A percentile compares a stretch with the other conserved stretches of the same genome.
Conservation (phyloP, 139 green algal species). For the Ettlia oleoabundans region DNA sequence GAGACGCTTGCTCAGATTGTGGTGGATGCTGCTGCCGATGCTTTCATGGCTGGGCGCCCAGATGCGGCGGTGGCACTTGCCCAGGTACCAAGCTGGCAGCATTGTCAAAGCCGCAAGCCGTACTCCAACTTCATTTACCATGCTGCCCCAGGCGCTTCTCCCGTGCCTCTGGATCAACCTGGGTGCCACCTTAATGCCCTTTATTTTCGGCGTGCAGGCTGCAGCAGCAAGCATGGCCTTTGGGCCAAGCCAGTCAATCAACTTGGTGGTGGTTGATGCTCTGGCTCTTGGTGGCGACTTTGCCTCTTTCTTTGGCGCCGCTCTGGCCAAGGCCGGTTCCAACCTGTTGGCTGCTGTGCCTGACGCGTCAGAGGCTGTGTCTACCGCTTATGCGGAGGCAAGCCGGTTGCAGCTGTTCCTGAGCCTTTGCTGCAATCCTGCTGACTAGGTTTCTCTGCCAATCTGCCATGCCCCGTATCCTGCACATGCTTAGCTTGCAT, state of each 20-base stretch:
- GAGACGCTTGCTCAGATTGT: background rate
- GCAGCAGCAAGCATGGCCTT: slow-evolving; percentile 4
- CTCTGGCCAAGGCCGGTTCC: background rate
- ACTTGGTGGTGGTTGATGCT: background rate
- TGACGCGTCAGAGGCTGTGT: background rate
- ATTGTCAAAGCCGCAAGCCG: no score
- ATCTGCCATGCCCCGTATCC: no score
- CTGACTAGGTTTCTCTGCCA: no score
- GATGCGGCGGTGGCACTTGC: background rate
- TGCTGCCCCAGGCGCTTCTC: no score
- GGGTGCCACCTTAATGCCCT: no score
- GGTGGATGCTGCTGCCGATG: background rate
- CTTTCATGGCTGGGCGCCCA: background rate
- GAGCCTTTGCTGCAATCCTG: no score
- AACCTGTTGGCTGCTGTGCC: background rate
- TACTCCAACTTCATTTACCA: no score
- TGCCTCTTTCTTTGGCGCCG: background rate
- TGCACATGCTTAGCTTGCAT: background rate
- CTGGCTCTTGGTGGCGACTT: background rate
- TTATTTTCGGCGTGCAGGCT: no score
- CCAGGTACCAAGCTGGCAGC: background rate
- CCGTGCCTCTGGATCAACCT: no score
- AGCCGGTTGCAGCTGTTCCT: no score
- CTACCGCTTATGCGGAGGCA: background rate
- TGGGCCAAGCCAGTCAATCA: background rate